phyloP scores from a whole-genome alignment of 495 filamentous ascomycete genomes.

The Penicillium lividum region DNA sequence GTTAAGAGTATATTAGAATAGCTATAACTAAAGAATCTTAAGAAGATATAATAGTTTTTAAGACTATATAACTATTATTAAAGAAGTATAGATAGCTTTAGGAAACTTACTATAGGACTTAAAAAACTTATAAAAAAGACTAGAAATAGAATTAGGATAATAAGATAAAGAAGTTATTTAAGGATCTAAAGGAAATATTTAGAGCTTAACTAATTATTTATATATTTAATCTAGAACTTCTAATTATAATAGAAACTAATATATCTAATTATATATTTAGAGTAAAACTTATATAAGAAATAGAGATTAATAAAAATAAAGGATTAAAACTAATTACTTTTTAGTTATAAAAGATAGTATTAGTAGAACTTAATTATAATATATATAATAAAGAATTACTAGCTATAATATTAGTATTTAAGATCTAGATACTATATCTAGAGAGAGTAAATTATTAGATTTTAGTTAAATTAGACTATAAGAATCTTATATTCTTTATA shows the following conservation, averaged over 20 bases:
- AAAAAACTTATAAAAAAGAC: slow-evolving; percentile 14
- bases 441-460: slow-evolving; percentile 14
- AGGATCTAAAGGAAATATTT: slow-evolving; percentile 11
- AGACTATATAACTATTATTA: slow-evolving; percentile 18
- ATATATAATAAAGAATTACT: slow-evolving; percentile 35
- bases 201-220: slow-evolving; percentile 1
- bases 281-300: slow-evolving; percentile 12
- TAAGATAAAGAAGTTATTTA: slow-evolving; percentile 9
- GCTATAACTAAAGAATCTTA: slow-evolving; percentile 8
- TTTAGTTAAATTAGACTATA: slow-evolving; percentile 18
- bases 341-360: neutral
- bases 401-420: slow-evolving; percentile 27
- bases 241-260: slow-evolving; percentile 19
- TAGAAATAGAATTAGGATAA: slow-evolving; percentile 10
- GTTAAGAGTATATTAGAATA: slow-evolving; percentile 12
- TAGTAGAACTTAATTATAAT: slow-evolving; percentile 33
- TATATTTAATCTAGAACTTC: slow-evolving; percentile 12
- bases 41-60: slow-evolving; percentile 16
- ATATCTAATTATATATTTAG: slow-evolving; percentile 6
- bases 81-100: slow-evolving; percentile 15
- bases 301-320: neutral
- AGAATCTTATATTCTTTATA: slow-evolving; percentile 24
- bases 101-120: neutral
- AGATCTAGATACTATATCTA: slow-evolving; percentile 29
- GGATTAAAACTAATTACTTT: neutral